Percentiles rank a stretch among this genome's conserved stretches.
These are phyloP conservation scores for Phragmites australis DNA, from an alignment of 176 grass and related monocot genomes.

Conservation along the genomic window DNA sequence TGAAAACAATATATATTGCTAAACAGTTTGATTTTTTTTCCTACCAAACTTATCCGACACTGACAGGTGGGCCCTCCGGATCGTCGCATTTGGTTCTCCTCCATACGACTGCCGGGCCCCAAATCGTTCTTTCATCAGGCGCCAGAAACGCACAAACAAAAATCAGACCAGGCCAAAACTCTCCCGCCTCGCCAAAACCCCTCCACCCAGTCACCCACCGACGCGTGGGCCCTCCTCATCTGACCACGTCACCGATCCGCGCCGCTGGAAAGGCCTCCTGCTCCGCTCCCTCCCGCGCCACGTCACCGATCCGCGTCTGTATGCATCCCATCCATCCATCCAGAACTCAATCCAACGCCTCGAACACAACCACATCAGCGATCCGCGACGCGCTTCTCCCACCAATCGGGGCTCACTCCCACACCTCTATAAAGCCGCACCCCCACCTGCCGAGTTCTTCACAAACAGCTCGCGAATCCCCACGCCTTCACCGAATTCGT, in stretches of 20 bases:
- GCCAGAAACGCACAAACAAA: neutral
- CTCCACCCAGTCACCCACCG: neutral
- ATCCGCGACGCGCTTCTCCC: neutral
- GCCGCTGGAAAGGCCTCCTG: neutral
- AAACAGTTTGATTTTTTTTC: too few species aligned
- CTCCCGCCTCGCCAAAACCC: neutral
- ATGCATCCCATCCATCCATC: neutral
- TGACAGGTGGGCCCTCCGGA: neutral
- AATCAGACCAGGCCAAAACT: neutral
- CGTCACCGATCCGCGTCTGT: slow-evolving; percentile 6
- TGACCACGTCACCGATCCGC: neutral
- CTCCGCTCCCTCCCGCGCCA: neutral
- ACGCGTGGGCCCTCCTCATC: fast-evolving
- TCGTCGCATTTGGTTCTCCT: neutral
- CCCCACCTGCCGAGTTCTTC: too few species aligned
- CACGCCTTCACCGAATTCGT: neutral
- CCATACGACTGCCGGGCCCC: neutral
- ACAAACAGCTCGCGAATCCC: too few species aligned
- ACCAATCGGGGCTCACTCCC: slow-evolving; percentile 8
- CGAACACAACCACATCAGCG: neutral
- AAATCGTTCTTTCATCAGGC: fast-evolving
- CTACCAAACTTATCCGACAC: too few species aligned
- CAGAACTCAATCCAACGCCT: too few species aligned
- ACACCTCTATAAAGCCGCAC: neutral
- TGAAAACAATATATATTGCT: too few species aligned